Conservation (phyloP, 73 alveolate genomes). For the Loxodes magnus region DNA sequence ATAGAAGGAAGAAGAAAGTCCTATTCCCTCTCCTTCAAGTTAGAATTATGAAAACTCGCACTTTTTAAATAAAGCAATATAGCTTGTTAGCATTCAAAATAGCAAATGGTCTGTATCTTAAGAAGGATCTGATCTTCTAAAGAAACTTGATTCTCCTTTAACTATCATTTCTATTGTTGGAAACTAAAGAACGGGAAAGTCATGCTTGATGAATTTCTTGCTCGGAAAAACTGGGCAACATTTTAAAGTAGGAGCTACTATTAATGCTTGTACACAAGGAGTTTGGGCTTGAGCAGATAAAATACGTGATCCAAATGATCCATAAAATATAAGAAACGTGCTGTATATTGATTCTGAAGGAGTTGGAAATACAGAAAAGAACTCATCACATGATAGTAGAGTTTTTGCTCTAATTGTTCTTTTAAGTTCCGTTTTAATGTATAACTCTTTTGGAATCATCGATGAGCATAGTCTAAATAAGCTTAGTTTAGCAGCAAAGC, state of each 20-base stretch:
- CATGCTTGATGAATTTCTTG: constrained; percentile 75
- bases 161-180: constrained; percentile 81
- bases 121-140: too few relatives aligned
- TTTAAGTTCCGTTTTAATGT: constrained; percentile 74
- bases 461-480: constrained; percentile 82
- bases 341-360: constrained; percentile 94
- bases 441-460: constrained; percentile 84
- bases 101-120: too few relatives aligned
- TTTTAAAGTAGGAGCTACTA: constrained; percentile 71
- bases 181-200: constrained; percentile 90
- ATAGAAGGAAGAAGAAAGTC: too few relatives aligned
- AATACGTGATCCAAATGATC: constrained; percentile 46
- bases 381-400: constrained; percentile 86
- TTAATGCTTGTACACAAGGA: constrained; percentile 90
- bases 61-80: too few relatives aligned
- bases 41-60: too few relatives aligned
- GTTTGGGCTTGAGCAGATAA: constrained; percentile 94
- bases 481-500: constrained; percentile 83
- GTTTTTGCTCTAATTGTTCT: constrained; percentile 88
- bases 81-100: too few relatives aligned
- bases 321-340: too few relatives aligned
- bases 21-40: too few relatives aligned
- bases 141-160: too few relatives aligned
- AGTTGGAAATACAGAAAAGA: constrained; percentile 78
- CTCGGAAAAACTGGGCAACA: background rate